These are phyloP conservation scores for Paramyrothecium sp. DNA, from an alignment of 2,329 filamentous ascomycete species.

Conservation along the genomic window DNA sequence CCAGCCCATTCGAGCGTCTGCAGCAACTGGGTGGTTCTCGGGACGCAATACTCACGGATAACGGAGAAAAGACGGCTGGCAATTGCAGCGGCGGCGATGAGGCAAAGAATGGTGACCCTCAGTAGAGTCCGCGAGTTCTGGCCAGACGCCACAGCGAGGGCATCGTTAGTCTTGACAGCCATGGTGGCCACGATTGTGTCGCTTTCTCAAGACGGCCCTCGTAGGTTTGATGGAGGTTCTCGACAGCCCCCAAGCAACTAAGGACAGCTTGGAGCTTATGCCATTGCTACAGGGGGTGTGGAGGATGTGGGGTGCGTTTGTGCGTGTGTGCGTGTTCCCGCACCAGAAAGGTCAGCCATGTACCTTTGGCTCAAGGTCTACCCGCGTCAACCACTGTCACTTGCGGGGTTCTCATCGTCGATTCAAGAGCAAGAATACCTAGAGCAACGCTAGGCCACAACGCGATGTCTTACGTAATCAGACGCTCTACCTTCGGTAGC, in stretches of 20 bases:
- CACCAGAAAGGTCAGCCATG: conserved; percentile 63
- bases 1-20: not conserved
- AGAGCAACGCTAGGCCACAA: no score
- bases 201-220: not conserved
- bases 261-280: conserved; percentile 47
- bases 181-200: conserved; percentile 36
- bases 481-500: not conserved
- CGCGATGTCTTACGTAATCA: not conserved
- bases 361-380: not conserved
- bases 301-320: conserved; percentile 11
- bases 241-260: conserved; percentile 23
- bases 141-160: conserved; percentile 74
- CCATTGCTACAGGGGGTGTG: conserved; percentile 46
- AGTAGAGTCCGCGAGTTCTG: conserved; percentile 82
- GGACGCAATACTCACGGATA: conserved; percentile 68
- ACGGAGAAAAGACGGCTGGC: conserved; percentile 96
- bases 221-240: conserved; percentile 31
- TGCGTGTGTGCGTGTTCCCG: conserved; percentile 12
- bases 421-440: no score
- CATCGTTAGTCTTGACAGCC: conserved; percentile 45
- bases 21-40: not conserved
- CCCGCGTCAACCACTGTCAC: no score
- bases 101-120: conserved; percentile 82
- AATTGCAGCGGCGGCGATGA: conserved; percentile 89
- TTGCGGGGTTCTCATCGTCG: no score